Percentiles rank a stretch among this genome's conserved stretches.
Conservation (phyloP, 768 basidiomycete species). For the Hygrophorus russula region DNA sequence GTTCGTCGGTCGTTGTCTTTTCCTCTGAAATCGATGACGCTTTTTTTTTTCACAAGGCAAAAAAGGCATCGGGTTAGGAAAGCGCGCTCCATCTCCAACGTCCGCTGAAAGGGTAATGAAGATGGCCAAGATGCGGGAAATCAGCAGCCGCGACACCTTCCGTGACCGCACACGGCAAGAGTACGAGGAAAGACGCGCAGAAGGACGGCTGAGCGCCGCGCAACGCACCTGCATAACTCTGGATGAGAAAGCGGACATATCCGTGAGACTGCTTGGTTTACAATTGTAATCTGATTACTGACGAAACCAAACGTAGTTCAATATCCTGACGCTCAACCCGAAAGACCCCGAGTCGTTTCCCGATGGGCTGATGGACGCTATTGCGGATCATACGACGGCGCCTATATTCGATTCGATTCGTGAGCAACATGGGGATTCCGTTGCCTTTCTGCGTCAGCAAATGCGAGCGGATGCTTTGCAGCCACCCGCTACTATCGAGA, state of each 20-base stretch:
- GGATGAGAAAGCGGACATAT: constrained; percentile 62
- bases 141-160: constrained; percentile 48
- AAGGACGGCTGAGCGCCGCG: constrained; percentile 54
- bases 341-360: constrained; percentile 56
- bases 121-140: constrained; percentile 61
- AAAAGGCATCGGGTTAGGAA: constrained; percentile 63
- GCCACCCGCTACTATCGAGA: constrained; percentile 33
- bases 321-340: constrained; percentile 71
- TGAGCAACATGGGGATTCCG: constrained; percentile 18
- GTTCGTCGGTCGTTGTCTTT: constrained; percentile 26
- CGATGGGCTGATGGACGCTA: constrained; percentile 45
- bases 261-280: constrained; percentile 30
- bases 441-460: constrained; percentile 49
- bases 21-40: constrained; percentile 1
- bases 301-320: constrained; percentile 41
- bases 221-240: constrained; percentile 65
- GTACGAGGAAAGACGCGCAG: constrained; percentile 68
- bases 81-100: constrained; percentile 57
- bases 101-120: constrained; percentile 57
- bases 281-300: constrained; percentile 4
- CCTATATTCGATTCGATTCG: constrained; percentile 6
- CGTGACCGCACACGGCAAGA: constrained; percentile 62
- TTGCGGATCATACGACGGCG: constrained; percentile 28
- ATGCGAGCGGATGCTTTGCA: constrained; percentile 68
- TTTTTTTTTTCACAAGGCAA: constrained; percentile 39